These are phyloP conservation scores for Paecilomyces dactylethromorphus DNA, from an alignment of 2,329 filamentous ascomycete genomes.

Conservation along the genomic window DNA sequence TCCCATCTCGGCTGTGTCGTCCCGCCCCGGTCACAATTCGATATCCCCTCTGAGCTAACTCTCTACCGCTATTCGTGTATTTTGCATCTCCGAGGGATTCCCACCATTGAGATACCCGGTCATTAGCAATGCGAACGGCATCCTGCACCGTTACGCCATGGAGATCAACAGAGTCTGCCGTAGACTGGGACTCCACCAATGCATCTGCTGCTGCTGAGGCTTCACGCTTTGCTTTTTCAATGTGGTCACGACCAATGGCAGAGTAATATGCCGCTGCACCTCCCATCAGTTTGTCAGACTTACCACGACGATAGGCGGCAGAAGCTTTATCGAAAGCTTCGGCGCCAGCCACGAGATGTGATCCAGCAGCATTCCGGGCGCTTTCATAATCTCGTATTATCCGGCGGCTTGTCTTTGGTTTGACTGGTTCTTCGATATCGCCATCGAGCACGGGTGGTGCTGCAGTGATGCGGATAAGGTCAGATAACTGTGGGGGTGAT, in stretches of 20 bases:
- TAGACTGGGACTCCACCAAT: conserved; percentile 63
- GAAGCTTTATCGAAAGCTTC: conserved; percentile 53
- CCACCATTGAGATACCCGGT: conserved; percentile 71
- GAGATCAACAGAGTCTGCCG: conserved; percentile 59
- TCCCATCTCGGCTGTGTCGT: conserved; percentile 69
- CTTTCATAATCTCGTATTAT: conserved; percentile 15
- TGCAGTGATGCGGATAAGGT: conserved; percentile 40
- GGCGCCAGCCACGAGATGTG: conserved; percentile 41
- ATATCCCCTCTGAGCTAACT: conserved; percentile 51
- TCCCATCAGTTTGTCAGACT: conserved; percentile 66
- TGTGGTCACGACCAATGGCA: conserved; percentile 60
- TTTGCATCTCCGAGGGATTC: conserved; percentile 59
- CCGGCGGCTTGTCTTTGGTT: conserved; percentile 1
- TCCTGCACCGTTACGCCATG: conserved; percentile 79
- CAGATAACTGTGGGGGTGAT: conserved; percentile 18
- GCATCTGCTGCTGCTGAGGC: conserved; percentile 62
- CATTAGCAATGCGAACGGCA: conserved; percentile 69
- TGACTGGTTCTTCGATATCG: background rate
- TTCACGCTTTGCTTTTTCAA: conserved; percentile 51
- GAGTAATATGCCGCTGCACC: conserved; percentile 72
- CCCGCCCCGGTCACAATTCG: conserved; percentile 77
- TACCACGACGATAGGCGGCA: conserved; percentile 53
- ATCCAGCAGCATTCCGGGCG: conserved; percentile 32
- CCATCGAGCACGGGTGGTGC: conserved; percentile 15
- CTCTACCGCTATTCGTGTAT: conserved; percentile 38